Evolutionary conservation across 768 basidiomycete species (phyloP).

Genomic region (Pleurotus ostreatus): DNA sequence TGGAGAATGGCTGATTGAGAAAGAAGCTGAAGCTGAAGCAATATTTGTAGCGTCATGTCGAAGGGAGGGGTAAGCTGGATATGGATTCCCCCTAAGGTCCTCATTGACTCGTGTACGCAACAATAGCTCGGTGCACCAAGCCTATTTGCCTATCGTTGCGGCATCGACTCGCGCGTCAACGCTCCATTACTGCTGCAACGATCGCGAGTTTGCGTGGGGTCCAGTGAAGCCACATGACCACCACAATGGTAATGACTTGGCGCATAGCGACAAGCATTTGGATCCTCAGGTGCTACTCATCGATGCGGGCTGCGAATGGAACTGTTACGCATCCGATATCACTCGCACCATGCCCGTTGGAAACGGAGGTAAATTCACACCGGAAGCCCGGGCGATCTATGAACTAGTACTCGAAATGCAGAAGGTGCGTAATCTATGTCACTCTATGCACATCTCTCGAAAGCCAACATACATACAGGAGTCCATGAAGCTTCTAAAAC

Average conservation of each 20-base stretch:
- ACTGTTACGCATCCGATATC: conserved; percentile 46
- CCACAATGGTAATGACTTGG: conserved; percentile 40
- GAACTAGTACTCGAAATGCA: conserved; percentile 90
- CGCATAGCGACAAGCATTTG: conserved; percentile 35
- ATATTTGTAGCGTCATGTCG: conserved; percentile 89
- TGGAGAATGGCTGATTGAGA: conserved; percentile 84
- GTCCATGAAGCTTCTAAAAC: conserved; percentile 64
- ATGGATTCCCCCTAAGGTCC: too few relatives aligned
- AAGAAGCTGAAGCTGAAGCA: conserved; percentile 92
- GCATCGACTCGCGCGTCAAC: conserved; percentile 84
- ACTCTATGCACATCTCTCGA: too few relatives aligned
- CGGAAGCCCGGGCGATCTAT: conserved; percentile 80
- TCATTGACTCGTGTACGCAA: neutral
- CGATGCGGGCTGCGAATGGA: conserved; percentile 94
- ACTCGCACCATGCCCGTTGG: conserved; percentile 91
- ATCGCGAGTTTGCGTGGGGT: conserved; percentile 83
- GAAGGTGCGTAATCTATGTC: conserved; percentile 38
- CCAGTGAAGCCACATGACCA: conserved; percentile 57
- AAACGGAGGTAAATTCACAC: conserved; percentile 86
- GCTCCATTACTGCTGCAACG: conserved; percentile 94
- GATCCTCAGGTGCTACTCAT: conserved; percentile 78
- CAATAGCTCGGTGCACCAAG: conserved; percentile 74
- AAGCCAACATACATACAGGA: conserved; percentile 32
- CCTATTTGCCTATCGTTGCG: conserved; percentile 92
- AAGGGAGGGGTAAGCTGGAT: conserved; percentile 63